phyloP scores from a whole-genome alignment of 2,329 filamentous ascomycete genomes.

The Eutypa lata region DNA sequence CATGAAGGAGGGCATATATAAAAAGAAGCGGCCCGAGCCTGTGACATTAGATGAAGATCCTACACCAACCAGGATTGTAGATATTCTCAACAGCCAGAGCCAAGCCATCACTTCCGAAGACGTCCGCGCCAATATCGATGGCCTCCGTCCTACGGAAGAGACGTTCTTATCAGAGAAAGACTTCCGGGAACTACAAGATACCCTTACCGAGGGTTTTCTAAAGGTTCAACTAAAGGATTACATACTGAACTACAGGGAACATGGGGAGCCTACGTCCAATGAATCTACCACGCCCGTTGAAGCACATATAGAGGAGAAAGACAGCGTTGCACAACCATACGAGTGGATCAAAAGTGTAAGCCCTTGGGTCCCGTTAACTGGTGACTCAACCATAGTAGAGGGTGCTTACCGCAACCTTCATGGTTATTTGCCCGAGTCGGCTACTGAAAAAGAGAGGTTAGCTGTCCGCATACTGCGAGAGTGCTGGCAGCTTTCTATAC shows the following conservation, averaged over 20 bases:
- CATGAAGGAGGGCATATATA: slow-evolving; percentile 34
- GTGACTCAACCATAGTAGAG: slow-evolving; percentile 6
- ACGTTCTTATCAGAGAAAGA: slow-evolving; percentile 35
- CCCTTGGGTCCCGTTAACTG: slow-evolving; percentile 40
- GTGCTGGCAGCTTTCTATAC: slow-evolving; percentile 48
- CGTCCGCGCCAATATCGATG: slow-evolving; percentile 44
- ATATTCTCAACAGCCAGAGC: slow-evolving; percentile 25
- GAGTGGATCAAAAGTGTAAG: slow-evolving; percentile 39
- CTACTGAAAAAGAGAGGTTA: slow-evolving; percentile 37
- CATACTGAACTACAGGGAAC: slow-evolving; percentile 17
- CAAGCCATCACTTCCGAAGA: slow-evolving; percentile 30
- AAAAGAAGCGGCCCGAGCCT: slow-evolving; percentile 2
- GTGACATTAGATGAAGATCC: slow-evolving; percentile 3
- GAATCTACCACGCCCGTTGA: too few species aligned
- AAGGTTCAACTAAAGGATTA: slow-evolving; percentile 43
- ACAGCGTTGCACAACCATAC: slow-evolving; percentile 4
- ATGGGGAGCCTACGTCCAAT: background rate
- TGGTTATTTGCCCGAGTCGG: slow-evolving; percentile 26
- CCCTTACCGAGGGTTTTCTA: slow-evolving; percentile 45
- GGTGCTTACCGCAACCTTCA: slow-evolving; percentile 18
- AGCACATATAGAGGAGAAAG: slow-evolving; percentile 1
- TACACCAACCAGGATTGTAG: slow-evolving; percentile 29
- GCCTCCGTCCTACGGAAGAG: slow-evolving; percentile 41
- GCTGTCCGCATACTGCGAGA: slow-evolving; percentile 43
- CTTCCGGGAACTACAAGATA: slow-evolving; percentile 38